Evolutionary conservation across 345 rosid species (phyloP).

Genomic region (Syzygium grande): DNA sequence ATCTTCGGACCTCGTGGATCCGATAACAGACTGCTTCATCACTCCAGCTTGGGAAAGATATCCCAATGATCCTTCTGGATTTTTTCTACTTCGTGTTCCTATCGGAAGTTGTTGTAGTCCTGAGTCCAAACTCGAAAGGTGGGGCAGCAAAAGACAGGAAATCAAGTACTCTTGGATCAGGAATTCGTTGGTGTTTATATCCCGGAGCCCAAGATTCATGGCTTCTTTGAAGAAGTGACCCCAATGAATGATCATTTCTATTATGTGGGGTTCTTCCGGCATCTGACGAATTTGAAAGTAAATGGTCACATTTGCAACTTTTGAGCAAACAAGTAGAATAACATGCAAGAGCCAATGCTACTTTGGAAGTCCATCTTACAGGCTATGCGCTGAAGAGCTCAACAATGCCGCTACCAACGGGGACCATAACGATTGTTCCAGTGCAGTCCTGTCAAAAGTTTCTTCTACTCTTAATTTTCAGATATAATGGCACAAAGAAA

Average conservation of each 20-base stretch:
- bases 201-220: background rate
- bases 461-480: too few relatives aligned
- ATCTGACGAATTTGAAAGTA: constrained; percentile 24
- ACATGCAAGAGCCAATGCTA: background rate
- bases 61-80: constrained; percentile 41
- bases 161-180: constrained; percentile 8
- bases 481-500: background rate
- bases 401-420: constrained; percentile 57
- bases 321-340: background rate
- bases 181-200: background rate
- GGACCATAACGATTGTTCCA: constrained; percentile 62
- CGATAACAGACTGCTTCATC: constrained; percentile 4
- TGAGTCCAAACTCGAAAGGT: constrained; percentile 8
- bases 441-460: constrained; percentile 28
- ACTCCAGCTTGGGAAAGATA: constrained; percentile 7
- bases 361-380: constrained; percentile 22
- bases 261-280: constrained; percentile 39
- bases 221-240: constrained; percentile 25
- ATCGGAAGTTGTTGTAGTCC: constrained; percentile 5
- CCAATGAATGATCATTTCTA: constrained; percentile 33
- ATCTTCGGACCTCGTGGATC: background rate
- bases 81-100: constrained; percentile 5
- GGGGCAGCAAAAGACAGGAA: background rate
- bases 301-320: background rate
- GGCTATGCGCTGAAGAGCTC: constrained; percentile 64